Percentiles rank a stretch among this genome's conserved stretches.
These are phyloP conservation scores for Vicia sativa DNA, from an alignment of 306 rosid genomes.

Conservation along the genomic window DNA sequence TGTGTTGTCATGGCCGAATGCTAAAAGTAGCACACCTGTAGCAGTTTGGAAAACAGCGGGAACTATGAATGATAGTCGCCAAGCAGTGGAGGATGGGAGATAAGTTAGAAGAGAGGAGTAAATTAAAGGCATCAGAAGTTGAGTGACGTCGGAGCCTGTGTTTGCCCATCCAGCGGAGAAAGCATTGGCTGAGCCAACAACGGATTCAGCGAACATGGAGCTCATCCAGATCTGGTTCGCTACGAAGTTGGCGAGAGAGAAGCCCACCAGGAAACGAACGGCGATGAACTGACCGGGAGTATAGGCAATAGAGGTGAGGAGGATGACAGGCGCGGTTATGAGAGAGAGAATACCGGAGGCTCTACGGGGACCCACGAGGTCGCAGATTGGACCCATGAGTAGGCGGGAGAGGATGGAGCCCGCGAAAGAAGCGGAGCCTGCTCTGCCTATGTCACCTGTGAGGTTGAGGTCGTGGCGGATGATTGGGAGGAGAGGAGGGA, in stretches of 20 bases:
- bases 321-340: slow-evolving; percentile 57
- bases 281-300: slow-evolving; percentile 48
- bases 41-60: slow-evolving; percentile 49
- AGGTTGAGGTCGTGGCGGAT: slow-evolving; percentile 59
- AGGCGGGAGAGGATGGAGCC: slow-evolving; percentile 71
- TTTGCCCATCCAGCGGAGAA: slow-evolving; percentile 70
- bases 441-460: slow-evolving; percentile 46
- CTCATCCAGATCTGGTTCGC: slow-evolving; percentile 71
- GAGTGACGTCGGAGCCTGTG: slow-evolving; percentile 59
- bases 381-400: slow-evolving; percentile 63
- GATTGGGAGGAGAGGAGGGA: slow-evolving; percentile 63
- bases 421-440: slow-evolving; percentile 54
- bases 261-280: slow-evolving; percentile 55
- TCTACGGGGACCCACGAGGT: slow-evolving; percentile 56
- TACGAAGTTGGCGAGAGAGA: slow-evolving; percentile 63
- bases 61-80: slow-evolving; percentile 50
- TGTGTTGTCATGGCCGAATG: slow-evolving; percentile 50
- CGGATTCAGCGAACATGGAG: slow-evolving; percentile 56
- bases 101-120: slow-evolving; percentile 38
- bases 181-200: slow-evolving; percentile 65
- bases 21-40: slow-evolving; percentile 50
- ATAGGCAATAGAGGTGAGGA: slow-evolving; percentile 46
- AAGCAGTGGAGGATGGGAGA: slow-evolving; percentile 51
- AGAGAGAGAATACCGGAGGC: slow-evolving; percentile 62
- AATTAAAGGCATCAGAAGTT: slow-evolving; percentile 57